Conservation (phyloP, 257 asterid genomes). For the Salvia miltiorrhiza region DNA sequence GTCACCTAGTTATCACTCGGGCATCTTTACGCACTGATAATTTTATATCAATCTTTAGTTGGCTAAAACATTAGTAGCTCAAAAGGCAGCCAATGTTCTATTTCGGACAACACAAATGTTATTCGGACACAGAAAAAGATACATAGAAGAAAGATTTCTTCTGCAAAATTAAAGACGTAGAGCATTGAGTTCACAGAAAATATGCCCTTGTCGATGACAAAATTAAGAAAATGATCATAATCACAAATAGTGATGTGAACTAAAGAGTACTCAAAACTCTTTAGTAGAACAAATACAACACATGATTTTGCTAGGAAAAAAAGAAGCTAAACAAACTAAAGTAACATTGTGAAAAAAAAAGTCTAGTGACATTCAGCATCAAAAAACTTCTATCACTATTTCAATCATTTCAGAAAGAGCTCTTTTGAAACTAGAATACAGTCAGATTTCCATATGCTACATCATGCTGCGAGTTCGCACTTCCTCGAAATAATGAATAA, state of each 20-base stretch:
- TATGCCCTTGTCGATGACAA: background rate
- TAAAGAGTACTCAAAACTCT: too few species aligned
- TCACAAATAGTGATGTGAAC: background rate
- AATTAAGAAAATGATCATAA: background rate
- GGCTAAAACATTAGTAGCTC: too few species aligned
- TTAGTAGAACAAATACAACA: too few species aligned
- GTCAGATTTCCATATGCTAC: background rate
- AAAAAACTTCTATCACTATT: background rate
- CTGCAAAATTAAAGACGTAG: conserved; percentile 1
- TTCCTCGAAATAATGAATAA: background rate
- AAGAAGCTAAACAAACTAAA: background rate
- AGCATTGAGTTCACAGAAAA: background rate
- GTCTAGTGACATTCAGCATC: background rate
- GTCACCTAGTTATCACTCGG: background rate
- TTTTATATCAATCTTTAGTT: background rate
- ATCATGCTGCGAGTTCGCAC: too few species aligned
- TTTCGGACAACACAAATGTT: too few species aligned
- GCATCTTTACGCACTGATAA: background rate
- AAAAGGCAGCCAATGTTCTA: conserved; percentile 1
- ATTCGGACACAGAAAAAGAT: background rate
- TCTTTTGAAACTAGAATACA: background rate
- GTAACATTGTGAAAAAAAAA: background rate
- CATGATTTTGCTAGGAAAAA: background rate
- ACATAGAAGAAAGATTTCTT: background rate
- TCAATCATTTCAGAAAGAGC: background rate